Evolutionary conservation across 129 eudicot genomes (phyloP), one percentile per base, ranked within the genome.

Genomic region (Oenanthe sinensis): DNA sequence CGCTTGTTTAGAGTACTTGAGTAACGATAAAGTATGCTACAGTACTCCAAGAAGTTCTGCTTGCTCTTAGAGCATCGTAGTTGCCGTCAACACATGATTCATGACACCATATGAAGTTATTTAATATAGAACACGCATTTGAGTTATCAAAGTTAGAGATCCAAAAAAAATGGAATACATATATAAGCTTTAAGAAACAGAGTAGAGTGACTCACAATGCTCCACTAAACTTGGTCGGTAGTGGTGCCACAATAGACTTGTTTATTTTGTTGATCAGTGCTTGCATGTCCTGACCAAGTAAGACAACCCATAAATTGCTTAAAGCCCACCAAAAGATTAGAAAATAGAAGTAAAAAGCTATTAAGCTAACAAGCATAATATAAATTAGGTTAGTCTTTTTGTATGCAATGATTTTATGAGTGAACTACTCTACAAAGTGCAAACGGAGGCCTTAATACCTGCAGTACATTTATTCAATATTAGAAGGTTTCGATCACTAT

Each of bases 211-310:
- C 99, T 91, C 82, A 95, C 99, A 90, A 90, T 78, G 92, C 87
- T 78, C 90, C 94, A 75, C 92, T 87, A 81, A 92, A 95, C 78
- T 85, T 90, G 77, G 91, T 81, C 17, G 99, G 97, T 47, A 95
- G 96, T 30, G 99, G 99, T 75, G 96, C 97, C 68, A 95, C 95
- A 62, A 89, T 90, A n/a, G 97, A 91, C 90, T 90, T 92, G 83
- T 89, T 90, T 76, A 95, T 95, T 82, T 90, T 95, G 85, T 88
- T 95, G 90, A 95, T 92, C 82, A 95, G 88, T 80, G 96, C 99
- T 83, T 92, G 97, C 92, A 95, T 95, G 82, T 95, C 99, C 99
- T 95, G 92, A 78, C 58, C 42, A 72, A 83, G 58, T 70, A 75
- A 49, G 43, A 50, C 79, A 76, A 5, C 19, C 24, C 52, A 22